These are phyloP conservation scores for Cruciata laevipes DNA, from an alignment of 257 asterid species.

Conservation along the genomic window DNA sequence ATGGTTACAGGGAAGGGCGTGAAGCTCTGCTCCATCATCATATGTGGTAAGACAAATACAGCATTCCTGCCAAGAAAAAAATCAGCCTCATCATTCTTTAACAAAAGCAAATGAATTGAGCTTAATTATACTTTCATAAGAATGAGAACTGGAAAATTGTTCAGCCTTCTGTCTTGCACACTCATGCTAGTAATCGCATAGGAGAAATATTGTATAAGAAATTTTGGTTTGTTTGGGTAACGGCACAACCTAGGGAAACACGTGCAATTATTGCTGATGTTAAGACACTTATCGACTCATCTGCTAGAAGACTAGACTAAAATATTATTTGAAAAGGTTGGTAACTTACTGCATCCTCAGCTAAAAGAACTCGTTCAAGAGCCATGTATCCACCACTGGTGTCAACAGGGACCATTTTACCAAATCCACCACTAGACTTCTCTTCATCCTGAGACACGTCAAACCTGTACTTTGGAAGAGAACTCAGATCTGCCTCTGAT, in stretches of 20 bases:
- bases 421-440: slow-evolving; percentile 45
- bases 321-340: not conserved
- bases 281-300: not conserved
- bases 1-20: slow-evolving; percentile 80
- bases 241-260: not conserved
- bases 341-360: slow-evolving; percentile 88
- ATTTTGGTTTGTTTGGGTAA: not conserved
- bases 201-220: not conserved
- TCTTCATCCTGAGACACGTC: slow-evolving; percentile 56
- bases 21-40: slow-evolving; percentile 75
- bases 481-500: slow-evolving; percentile 81
- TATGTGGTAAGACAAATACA: slow-evolving; percentile 79
- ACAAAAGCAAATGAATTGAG: slow-evolving; percentile 1
- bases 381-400: slow-evolving; percentile 55
- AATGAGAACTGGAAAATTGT: not conserved
- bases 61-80: slow-evolving; percentile 56
- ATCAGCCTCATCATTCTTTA: not conserved
- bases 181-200: not conserved
- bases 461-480: slow-evolving; percentile 74
- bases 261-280: not conserved
- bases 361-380: slow-evolving; percentile 59
- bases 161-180: not conserved
- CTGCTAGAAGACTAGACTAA: not conserved
- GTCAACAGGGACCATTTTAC: slow-evolving; percentile 76
- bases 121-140: not conserved